Evolutionary conservation across 345 rosid genomes (phyloP).

Genomic region (Excoecaria agallocha): DNA sequence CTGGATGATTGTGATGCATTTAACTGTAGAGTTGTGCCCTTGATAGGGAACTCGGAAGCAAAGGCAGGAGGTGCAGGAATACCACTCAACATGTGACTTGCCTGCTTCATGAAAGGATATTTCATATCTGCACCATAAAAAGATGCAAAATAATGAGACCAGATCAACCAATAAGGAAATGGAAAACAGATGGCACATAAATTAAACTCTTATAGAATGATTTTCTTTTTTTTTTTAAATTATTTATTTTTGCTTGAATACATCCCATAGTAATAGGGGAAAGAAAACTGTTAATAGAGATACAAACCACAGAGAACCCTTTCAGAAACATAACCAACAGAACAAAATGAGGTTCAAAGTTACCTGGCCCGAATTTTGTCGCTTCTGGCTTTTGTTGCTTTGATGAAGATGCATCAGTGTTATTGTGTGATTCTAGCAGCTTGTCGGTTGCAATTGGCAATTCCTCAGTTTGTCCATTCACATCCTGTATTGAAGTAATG

Average conservation of each 20-base stretch:
- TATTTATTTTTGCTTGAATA: background rate
- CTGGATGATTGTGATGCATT: constrained; percentile 64
- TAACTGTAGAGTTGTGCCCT: constrained; percentile 50
- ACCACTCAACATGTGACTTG: constrained; percentile 74
- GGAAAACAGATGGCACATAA: background rate
- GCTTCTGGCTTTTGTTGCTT: constrained; percentile 45
- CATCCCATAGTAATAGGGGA: background rate
- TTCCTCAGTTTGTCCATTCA: constrained; percentile 43
- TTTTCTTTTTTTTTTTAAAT: no score
- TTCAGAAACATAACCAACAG: background rate
- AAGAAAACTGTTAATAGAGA: background rate
- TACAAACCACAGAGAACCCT: background rate
- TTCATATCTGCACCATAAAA: constrained; percentile 48
- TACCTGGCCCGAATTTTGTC: constrained; percentile 55
- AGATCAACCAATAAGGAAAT: background rate
- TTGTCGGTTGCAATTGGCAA: constrained; percentile 31
- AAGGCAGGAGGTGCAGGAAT: constrained; percentile 66
- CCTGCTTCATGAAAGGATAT: constrained; percentile 62
- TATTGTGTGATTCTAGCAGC: constrained; percentile 28
- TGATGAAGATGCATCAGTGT: constrained; percentile 54
- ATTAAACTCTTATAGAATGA: no score
- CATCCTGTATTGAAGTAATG: constrained; percentile 35
- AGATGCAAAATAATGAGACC: constrained; percentile 11
- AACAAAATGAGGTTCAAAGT: background rate
- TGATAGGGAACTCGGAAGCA: constrained; percentile 67